Conservation (phyloP, 2,329 filamentous ascomycete species). For the Parastagonospora avenae region DNA sequence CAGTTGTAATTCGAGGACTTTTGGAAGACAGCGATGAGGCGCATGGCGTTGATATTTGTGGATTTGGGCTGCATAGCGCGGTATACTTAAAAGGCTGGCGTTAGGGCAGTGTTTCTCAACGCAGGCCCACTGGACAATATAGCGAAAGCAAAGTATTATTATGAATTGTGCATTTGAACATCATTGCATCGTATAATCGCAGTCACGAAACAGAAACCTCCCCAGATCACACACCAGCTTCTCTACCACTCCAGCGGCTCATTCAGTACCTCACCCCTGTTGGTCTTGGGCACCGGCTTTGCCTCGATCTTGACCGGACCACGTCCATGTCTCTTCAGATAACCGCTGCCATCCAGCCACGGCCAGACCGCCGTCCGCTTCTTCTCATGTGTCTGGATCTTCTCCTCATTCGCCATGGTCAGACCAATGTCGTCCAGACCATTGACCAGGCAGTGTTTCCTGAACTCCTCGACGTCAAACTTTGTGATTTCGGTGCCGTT, state of each 20-base stretch:
- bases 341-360: conserved; percentile 88
- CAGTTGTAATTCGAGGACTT: background rate
- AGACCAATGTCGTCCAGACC: conserved; percentile 95
- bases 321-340: conserved; percentile 65
- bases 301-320: conserved; percentile 68
- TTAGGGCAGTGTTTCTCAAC: background rate
- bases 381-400: conserved; percentile 83
- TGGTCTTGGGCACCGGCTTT: conserved; percentile 81
- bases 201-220: background rate
- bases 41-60: conserved; percentile 12
- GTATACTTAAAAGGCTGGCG: conserved; percentile 8
- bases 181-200: too few species aligned
- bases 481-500: conserved; percentile 73
- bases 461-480: conserved; percentile 91
- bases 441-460: conserved; percentile 92
- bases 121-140: too few species aligned
- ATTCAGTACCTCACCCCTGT: conserved; percentile 79
- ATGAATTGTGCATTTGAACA: too few species aligned
- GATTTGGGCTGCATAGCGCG: conserved; percentile 15
- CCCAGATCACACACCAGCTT: too few species aligned
- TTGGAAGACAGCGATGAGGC: conserved; percentile 1
- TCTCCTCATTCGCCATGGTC: conserved; percentile 88
- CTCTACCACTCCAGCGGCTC: conserved; percentile 87
- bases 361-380: conserved; percentile 79
- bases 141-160: too few species aligned